Evolutionary conservation across 1,139 yeast genomes (phyloP), one percentile per base, ranked within the genome.

Genomic region (Blastobotrys ciferrii): DNA sequence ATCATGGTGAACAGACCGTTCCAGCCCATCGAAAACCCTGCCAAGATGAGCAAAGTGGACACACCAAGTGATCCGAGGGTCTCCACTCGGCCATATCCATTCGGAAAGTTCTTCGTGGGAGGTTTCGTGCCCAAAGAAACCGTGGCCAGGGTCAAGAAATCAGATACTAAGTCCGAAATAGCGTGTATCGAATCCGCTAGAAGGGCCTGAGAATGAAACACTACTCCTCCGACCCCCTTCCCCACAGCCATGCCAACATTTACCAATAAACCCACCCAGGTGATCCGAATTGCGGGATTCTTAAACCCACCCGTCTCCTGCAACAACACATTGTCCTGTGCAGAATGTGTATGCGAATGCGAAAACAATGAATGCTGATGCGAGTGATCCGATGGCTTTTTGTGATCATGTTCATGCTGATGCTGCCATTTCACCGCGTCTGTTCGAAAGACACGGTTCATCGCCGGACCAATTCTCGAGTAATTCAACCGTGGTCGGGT

Each of bases 121-220:
- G 79, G 74, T 54, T 78, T 79, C 9, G 77, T 68, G 1, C 95
- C 84, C 45, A 86, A 81, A 39, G 87, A 82, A 19, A 92, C 96
- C 0, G 98, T 91, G 3, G 92, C 85, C 51, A 92, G 72, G 0
- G 98, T 92, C 58, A 92, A 71, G 48, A 91, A 78, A 66, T 92
- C 98, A 11, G 96, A 87, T 17, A 92, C 78, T 72, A 91, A 74
- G 65, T 92, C 98, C 45, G 95, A 84, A 13, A 87, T 75, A 0
- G 97, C 91, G 67, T 91, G 98, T 35, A 89, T 83, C 0, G 98
- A 91, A 66, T 92, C 98, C 0, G 98, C 98, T 37, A 91, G 67
- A 51, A 92, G 75, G 0, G 97, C 92, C 66, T 91, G 97, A 0
- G 98, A 92, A 66, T 92, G 96, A 77, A 92, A 92, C 43, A 81